Conservation (phyloP, 345 rosid genomes). For the Toxicodendron radicans region DNA sequence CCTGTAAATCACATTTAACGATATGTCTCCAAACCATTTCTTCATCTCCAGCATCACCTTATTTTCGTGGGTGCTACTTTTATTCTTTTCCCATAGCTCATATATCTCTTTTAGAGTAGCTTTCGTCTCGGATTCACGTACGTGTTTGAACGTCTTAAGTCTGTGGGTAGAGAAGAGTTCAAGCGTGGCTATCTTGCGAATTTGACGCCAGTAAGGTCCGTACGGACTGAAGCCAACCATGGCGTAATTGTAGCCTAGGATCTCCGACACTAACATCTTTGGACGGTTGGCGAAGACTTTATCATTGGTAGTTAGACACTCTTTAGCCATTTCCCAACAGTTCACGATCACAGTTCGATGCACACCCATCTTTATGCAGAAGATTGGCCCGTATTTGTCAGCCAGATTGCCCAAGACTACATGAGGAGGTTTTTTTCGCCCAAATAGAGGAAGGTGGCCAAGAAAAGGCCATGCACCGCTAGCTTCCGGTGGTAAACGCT, state of each 20-base stretch:
- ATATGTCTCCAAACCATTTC: slow-evolving; percentile 30
- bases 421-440: slow-evolving; percentile 33
- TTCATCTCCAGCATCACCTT: slow-evolving; percentile 32
- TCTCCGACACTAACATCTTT: slow-evolving; percentile 19
- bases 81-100: slow-evolving; percentile 8
- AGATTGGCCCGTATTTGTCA: slow-evolving; percentile 28
- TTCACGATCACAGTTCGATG: slow-evolving; percentile 29
- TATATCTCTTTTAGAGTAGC: slow-evolving; percentile 17
- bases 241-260: slow-evolving; percentile 31
- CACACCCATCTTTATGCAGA: slow-evolving; percentile 34
- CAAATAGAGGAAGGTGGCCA: slow-evolving; percentile 44
- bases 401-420: slow-evolving; percentile 26
- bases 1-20: slow-evolving; percentile 30
- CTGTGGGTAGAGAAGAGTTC: slow-evolving; percentile 39
- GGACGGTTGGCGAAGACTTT: slow-evolving; percentile 35
- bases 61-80: background rate
- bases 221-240: slow-evolving; percentile 33
- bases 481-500: slow-evolving; percentile 19
- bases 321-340: slow-evolving; percentile 31
- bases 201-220: slow-evolving; percentile 36
- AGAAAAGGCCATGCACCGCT: slow-evolving; percentile 34
- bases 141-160: slow-evolving; percentile 29
- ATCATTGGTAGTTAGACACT: slow-evolving; percentile 38
- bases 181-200: slow-evolving; percentile 32
- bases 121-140: slow-evolving; percentile 30